Percentiles rank a stretch among this genome's conserved stretches.
Evolutionary conservation across 345 rosid species (phyloP).

Genomic region (Salix dunnii): DNA sequence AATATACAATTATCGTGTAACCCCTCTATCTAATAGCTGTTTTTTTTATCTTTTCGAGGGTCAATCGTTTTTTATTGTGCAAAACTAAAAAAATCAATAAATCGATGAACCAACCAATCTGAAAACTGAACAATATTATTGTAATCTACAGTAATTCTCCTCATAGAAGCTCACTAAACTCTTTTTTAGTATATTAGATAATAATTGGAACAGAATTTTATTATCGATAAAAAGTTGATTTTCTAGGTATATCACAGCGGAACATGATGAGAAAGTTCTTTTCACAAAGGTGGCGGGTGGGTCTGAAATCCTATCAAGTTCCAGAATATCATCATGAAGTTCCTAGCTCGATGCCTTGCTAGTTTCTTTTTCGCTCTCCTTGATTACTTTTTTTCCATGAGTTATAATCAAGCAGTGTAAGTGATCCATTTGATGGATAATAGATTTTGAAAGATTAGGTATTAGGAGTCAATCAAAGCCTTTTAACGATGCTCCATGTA

Average conservation of each 20-base stretch:
- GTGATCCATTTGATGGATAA: background rate
- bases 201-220: background rate
- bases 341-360: conserved; percentile 3
- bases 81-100: no score
- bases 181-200: no score
- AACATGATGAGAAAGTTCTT: background rate
- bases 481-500: background rate
- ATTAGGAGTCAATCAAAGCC: background rate
- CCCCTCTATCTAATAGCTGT: no score
- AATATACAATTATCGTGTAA: no score
- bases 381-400: background rate
- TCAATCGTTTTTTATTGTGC: no score
- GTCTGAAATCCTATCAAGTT: background rate
- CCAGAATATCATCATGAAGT: conserved; percentile 12
- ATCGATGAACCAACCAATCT: no score
- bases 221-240: background rate
- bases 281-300: conserved; percentile 13
- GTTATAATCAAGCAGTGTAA: background rate
- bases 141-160: no score
- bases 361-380: background rate
- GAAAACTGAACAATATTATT: no score
- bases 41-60: no score
- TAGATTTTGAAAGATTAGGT: background rate
- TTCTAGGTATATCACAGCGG: background rate
- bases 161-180: no score